Conservation (phyloP, 192 early-diverging fungal genomes). For the Backusella luteola region DNA sequence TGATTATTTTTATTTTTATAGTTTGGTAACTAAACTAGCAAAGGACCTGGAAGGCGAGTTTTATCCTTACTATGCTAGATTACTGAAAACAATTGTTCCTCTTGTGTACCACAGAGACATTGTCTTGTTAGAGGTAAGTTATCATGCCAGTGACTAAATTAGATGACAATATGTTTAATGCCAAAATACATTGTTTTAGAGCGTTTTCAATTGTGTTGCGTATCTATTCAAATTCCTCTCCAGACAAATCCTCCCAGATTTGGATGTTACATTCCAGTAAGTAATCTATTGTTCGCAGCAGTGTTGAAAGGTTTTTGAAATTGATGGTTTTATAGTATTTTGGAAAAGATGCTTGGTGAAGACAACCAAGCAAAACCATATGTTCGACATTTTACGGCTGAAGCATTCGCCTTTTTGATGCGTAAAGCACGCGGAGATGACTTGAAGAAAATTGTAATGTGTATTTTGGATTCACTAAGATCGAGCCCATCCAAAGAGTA, state of each 20-base stretch:
- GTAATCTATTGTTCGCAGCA: background rate
- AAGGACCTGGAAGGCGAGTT: slow-evolving; percentile 94
- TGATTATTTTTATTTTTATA: slow-evolving; percentile 16
- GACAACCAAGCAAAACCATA: slow-evolving; percentile 66
- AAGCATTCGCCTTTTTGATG: slow-evolving; percentile 88
- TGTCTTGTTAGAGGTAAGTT: slow-evolving; percentile 71
- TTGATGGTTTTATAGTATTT: slow-evolving; percentile 43
- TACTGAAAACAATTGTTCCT: slow-evolving; percentile 66
- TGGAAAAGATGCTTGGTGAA: slow-evolving; percentile 70
- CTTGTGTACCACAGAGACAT: slow-evolving; percentile 67
- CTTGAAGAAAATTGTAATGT: slow-evolving; percentile 58
- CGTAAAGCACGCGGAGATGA: slow-evolving; percentile 68
- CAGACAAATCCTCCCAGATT: slow-evolving; percentile 62
- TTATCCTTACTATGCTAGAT: slow-evolving; percentile 66
- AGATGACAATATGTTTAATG: background rate
- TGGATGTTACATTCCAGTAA: slow-evolving; percentile 72
- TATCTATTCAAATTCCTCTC: slow-evolving; percentile 90
- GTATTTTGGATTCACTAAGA: slow-evolving; percentile 57
- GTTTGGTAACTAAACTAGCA: slow-evolving; percentile 78
- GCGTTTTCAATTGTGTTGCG: slow-evolving; percentile 84
- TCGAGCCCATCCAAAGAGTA: slow-evolving; percentile 48
- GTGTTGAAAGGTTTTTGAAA: background rate
- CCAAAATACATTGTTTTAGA: slow-evolving; percentile 35
- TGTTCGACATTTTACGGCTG: slow-evolving; percentile 86
- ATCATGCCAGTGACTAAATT: background rate